A percentile compares a stretch with the other conserved stretches of the same genome.
These are phyloP conservation scores for Marvania coccoides DNA, from an alignment of 139 green algal species.

Conservation along the genomic window DNA sequence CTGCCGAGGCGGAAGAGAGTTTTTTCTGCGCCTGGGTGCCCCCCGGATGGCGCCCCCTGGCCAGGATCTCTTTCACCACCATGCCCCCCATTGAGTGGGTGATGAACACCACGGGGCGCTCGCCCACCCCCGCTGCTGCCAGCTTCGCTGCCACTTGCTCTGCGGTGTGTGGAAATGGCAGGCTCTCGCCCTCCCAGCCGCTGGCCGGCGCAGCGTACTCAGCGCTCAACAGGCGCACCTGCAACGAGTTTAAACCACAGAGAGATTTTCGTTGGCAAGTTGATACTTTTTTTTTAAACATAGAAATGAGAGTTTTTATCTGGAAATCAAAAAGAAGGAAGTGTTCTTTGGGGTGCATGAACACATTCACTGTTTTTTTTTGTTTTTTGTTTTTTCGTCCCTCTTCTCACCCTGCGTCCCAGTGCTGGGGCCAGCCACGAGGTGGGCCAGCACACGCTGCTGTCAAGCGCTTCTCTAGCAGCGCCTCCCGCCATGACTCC, in stretches of 20 bases:
- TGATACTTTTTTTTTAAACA: neutral
- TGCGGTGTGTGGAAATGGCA: slow-evolving; percentile 60
- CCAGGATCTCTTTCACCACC: slow-evolving; percentile 78
- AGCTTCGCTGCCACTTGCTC: slow-evolving; percentile 57
- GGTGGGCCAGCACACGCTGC: slow-evolving; percentile 48
- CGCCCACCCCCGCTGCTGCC: slow-evolving; percentile 64
- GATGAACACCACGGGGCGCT: slow-evolving; percentile 74
- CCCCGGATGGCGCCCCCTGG: neutral
- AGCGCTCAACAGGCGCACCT: slow-evolving; percentile 56
- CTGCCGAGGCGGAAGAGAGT: slow-evolving; percentile 35
- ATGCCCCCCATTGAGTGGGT: slow-evolving; percentile 80
- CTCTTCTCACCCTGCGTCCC: slow-evolving; percentile 14
- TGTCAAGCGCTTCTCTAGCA: slow-evolving; percentile 15
- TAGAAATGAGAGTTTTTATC: neutral
- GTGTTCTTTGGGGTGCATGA: too few relatives aligned
- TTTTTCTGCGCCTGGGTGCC: neutral
- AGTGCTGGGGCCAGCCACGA: slow-evolving; percentile 58
- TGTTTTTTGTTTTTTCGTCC: too few relatives aligned
- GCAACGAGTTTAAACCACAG: too few relatives aligned
- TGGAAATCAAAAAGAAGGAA: too few relatives aligned
- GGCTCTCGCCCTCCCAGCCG: slow-evolving; percentile 65
- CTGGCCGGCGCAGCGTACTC: slow-evolving; percentile 61
- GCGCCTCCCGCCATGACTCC: slow-evolving; percentile 7
- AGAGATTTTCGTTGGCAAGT: too few relatives aligned
- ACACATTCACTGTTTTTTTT: too few relatives aligned